Evolutionary conservation across 441 rosid species (phyloP), one percentile per base, ranked within the genome.

Genomic region (Gossypium gossypioides): DNA sequence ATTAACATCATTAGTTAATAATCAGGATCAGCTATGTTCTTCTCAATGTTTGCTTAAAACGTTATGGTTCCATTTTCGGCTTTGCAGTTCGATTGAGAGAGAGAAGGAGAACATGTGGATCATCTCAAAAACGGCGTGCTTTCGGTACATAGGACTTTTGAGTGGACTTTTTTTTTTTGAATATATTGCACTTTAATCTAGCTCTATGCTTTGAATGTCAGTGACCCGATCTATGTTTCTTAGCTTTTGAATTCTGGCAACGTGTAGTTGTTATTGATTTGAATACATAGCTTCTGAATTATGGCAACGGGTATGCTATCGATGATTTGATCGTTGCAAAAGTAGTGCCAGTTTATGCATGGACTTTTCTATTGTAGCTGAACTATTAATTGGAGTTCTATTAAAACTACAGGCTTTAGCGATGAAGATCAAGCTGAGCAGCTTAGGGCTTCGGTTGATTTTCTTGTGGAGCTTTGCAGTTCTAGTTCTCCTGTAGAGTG

Each of bases 381-480:
- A 46, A 46, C 24, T 64, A 54, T 62, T 61, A 3, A 71, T 18
- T 16, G 37, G 9, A 46, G 15, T 29, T 75, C 4, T 55, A 56
- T 54, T 63, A 32, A 18, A 42, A 67, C 59, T 63, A 52, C 87
- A 93, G 97, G 88, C 29, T 69, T 78, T 2, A 84, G 52, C 54
- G 66, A 42, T 68, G 89, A 83, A 75, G 89, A 88, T 72, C 90
- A 84, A 81, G 72, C 73, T 37, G 97, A 91, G 72, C 86, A 86
- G 75, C 85, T 94, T 12, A 82, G 78, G 80, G 86, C 91, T 46
- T 85, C 97, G 0, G 83, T 84, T 75, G 94, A 90, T 80, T 88
- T 92, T 85, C 94, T 94, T 24, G 80, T 88, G 74, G 88, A 92
- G 21, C 88, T 92, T 5, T 88, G 87, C 10, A 80, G 86, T 22